Evolutionary conservation across 2,329 filamentous ascomycete species (phyloP).

Genomic region (Colletotrichum sp.): DNA sequence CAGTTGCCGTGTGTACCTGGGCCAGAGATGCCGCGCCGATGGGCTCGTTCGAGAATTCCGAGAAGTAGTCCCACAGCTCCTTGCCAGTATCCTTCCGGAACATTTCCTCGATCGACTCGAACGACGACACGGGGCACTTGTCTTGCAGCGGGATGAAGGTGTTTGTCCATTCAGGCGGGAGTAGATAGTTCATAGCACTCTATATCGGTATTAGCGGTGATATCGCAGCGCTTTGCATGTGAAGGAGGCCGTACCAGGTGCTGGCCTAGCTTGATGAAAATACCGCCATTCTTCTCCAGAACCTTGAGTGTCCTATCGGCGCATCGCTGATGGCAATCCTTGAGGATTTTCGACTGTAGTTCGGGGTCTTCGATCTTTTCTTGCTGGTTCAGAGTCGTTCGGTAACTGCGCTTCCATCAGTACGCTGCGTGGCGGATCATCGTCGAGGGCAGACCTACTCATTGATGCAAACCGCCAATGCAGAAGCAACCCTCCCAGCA

Average conservation of each 20-base stretch:
- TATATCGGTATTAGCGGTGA: slow-evolving; percentile 34
- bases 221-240: background rate
- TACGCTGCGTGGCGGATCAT: slow-evolving; percentile 28
- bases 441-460: slow-evolving; percentile 61
- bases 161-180: slow-evolving; percentile 90
- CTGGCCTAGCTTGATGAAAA: slow-evolving; percentile 97
- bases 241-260: slow-evolving; percentile 67
- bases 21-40: slow-evolving; percentile 94
- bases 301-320: slow-evolving; percentile 86
- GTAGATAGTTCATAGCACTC: slow-evolving; percentile 94
- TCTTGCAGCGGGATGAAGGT: slow-evolving; percentile 97
- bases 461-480: slow-evolving; percentile 83
- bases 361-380: slow-evolving; percentile 66
- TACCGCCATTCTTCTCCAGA: slow-evolving; percentile 94
- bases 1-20: slow-evolving; percentile 87
- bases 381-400: slow-evolving; percentile 76
- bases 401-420: slow-evolving; percentile 68
- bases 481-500: slow-evolving; percentile 77
- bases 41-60: slow-evolving; percentile 78
- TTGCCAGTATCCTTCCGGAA: slow-evolving; percentile 83
- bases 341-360: slow-evolving; percentile 72
- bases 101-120: slow-evolving; percentile 86
- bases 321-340: slow-evolving; percentile 89
- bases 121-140: slow-evolving; percentile 90
- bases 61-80: slow-evolving; percentile 82